These are phyloP conservation scores for Porcisia deanei DNA, from an alignment of 208 protist species.

Conservation along the genomic window DNA sequence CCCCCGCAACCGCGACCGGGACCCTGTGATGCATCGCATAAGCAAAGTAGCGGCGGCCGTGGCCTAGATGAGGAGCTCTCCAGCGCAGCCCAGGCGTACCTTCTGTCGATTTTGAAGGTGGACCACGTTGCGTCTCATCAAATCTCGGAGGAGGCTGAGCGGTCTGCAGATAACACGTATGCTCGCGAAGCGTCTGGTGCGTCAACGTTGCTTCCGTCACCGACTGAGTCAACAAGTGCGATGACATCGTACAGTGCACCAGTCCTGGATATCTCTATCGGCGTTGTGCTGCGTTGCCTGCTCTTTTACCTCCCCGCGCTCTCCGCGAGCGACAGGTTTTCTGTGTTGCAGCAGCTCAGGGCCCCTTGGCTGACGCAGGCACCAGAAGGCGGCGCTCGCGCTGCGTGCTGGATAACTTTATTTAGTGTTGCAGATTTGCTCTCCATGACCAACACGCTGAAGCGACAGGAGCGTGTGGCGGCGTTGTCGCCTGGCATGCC, in stretches of 20 bases:
- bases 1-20: not conserved
- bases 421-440: constrained; percentile 4
- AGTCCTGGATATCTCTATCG: constrained; percentile 16
- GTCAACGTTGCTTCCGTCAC: not conserved
- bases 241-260: constrained; percentile 1
- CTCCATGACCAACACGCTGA: not conserved
- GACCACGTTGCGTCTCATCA: not conserved
- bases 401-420: constrained; percentile 1
- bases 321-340: not conserved
- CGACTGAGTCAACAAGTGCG: not conserved
- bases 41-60: not conserved
- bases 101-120: constrained; percentile 5
- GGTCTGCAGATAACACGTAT: not conserved
- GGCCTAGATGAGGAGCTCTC: not conserved
- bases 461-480: not conserved
- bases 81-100: constrained; percentile 6
- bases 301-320: constrained; percentile 28
- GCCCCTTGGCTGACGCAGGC: constrained; percentile 8
- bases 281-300: constrained; percentile 21
- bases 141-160: not conserved
- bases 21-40: not conserved
- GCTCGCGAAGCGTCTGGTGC: not conserved
- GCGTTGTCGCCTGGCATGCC: not conserved
- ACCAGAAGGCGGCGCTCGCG: not conserved
- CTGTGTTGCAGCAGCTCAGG: constrained; percentile 1